Evolutionary conservation across 176 grass and related monocot species (phyloP).

Genomic region (Phoenix roebelenii): DNA sequence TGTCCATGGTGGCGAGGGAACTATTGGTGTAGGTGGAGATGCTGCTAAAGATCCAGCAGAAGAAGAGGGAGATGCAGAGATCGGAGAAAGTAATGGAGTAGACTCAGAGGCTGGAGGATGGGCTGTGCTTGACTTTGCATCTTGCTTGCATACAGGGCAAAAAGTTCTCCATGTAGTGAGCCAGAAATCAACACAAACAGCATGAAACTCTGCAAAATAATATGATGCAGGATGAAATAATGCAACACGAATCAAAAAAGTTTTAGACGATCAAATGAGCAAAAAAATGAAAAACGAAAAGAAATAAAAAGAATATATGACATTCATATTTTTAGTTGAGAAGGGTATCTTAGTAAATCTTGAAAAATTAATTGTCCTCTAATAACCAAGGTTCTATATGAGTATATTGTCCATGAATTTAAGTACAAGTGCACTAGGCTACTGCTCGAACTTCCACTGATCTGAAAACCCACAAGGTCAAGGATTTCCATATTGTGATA

Average conservation of each 20-base stretch:
- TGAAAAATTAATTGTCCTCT: no score
- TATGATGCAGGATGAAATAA: constrained; percentile 9
- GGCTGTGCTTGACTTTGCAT: constrained; percentile 43
- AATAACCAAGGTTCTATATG: no score
- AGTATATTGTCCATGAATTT: no score
- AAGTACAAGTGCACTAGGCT: no score
- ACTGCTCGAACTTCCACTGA: no score
- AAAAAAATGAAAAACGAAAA: no score
- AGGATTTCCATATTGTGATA: no score
- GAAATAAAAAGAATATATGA: no score
- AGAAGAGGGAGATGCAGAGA: neutral
- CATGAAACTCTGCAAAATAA: constrained; percentile 78
- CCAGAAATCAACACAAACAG: constrained; percentile 79
- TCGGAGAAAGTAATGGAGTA: constrained; percentile 65
- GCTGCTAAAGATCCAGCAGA: neutral
- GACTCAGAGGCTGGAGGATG: constrained; percentile 38
- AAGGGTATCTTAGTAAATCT: no score
- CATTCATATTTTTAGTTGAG: no score
- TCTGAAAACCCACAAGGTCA: no score
- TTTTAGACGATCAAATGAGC: no score
- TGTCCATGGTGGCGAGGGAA: neutral
- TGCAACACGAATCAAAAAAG: neutral
- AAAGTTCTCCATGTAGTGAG: constrained; percentile 92
- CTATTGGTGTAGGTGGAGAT: neutral
- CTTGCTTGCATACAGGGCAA: constrained; percentile 90